These are phyloP conservation scores for Linum usitatissimum DNA, from an alignment of 345 rosid species.

Conservation along the genomic window DNA sequence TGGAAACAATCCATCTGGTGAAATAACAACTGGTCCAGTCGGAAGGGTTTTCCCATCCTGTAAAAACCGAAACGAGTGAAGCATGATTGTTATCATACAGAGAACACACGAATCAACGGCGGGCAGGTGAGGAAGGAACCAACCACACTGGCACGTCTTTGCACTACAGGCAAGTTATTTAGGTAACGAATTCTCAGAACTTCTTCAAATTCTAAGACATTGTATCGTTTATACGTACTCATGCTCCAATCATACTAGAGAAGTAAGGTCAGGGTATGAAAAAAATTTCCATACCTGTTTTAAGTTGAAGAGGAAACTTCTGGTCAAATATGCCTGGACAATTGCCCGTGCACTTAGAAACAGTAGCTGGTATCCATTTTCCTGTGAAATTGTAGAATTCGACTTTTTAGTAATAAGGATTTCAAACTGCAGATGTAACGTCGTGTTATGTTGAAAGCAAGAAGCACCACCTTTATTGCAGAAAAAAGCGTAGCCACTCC, in stretches of 20 bases:
- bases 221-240: neutral
- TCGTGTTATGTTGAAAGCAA: neutral
- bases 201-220: no score
- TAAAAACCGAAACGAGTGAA: slow-evolving; percentile 13
- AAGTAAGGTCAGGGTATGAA: neutral
- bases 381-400: slow-evolving; percentile 39
- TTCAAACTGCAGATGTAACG: neutral
- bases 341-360: slow-evolving; percentile 94
- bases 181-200: neutral
- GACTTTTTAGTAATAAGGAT: slow-evolving; percentile 4
- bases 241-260: neutral
- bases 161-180: neutral
- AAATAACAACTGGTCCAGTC: slow-evolving; percentile 80
- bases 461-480: slow-evolving; percentile 59
- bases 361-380: slow-evolving; percentile 87
- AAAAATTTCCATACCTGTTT: slow-evolving; percentile 47
- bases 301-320: slow-evolving; percentile 63
- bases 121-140: no score
- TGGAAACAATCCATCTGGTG: slow-evolving; percentile 87
- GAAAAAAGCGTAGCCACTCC: slow-evolving; percentile 90
- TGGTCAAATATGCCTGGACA: slow-evolving; percentile 86
- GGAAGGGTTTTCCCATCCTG: slow-evolving; percentile 89
- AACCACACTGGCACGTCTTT: neutral
- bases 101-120: neutral
- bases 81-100: neutral